phyloP scores from a whole-genome alignment of 305 asterid genomes.

The Fraxinus paxiana region DNA sequence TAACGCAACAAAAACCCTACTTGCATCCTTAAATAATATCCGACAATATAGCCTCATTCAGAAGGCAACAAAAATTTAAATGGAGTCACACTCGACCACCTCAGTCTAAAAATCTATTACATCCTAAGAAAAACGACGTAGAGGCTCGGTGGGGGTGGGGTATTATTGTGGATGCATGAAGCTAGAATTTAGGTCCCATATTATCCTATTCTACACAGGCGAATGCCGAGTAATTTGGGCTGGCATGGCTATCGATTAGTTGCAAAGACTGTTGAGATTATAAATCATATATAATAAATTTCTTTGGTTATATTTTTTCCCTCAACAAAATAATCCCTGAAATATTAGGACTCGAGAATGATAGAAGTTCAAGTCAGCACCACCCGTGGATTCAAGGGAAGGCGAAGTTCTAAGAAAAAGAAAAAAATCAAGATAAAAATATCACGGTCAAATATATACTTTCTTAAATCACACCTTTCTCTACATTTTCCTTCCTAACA shows the following conservation, averaged over 20 bases:
- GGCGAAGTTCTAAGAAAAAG: neutral
- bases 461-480: neutral
- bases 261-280: neutral
- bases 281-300: neutral
- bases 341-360: too few relatives aligned
- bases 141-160: neutral
- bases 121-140: neutral
- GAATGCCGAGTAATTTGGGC: neutral
- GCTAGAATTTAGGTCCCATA: too few relatives aligned
- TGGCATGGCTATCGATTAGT: conserved; percentile 1
- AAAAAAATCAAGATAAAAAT: too few relatives aligned
- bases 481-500: neutral
- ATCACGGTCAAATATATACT: neutral
- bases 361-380: neutral
- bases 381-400: neutral
- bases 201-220: neutral
- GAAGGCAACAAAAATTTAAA: neutral
- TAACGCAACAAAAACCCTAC: neutral
- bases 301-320: neutral
- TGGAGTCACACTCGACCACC: neutral
- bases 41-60: neutral
- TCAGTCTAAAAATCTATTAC: neutral
- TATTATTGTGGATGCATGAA: neutral
- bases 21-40: neutral
- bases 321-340: neutral